A percentile compares a stretch with the other conserved stretches of the same genome.
Conservation (phyloP, 2,329 filamentous ascomycete genomes). For the Fusarium tuaranense region DNA sequence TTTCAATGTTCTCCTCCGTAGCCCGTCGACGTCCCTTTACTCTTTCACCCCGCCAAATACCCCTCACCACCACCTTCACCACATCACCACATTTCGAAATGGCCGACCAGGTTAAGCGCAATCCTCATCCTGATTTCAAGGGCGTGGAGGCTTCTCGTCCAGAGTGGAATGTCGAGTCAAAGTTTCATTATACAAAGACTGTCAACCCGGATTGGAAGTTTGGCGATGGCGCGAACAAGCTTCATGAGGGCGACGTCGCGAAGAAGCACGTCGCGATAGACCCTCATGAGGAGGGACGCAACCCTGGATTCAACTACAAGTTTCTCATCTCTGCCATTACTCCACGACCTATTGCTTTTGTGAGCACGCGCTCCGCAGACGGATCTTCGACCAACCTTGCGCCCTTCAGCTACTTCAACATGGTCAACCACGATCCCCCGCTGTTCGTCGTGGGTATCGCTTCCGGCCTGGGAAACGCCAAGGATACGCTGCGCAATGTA, state of each 20-base stretch:
- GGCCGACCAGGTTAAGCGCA: conserved; percentile 62
- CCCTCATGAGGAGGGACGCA: conserved; percentile 78
- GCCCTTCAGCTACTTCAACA: conserved; percentile 87
- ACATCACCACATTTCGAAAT: conserved; percentile 38
- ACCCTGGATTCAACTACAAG: conserved; percentile 85
- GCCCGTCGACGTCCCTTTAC: conserved; percentile 1
- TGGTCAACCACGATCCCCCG: conserved; percentile 88
- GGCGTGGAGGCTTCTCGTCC: conserved; percentile 74
- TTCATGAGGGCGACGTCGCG: conserved; percentile 21
- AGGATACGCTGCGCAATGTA: conserved; percentile 85
- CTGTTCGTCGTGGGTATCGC: conserved; percentile 75
- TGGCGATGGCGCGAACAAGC: conserved; percentile 73
- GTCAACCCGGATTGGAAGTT: conserved; percentile 73
- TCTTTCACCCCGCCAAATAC: conserved; percentile 13
- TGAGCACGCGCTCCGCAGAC: conserved; percentile 68
- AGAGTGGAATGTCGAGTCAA: conserved; percentile 62
- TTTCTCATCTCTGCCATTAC: conserved; percentile 86
- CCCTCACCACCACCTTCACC: conserved; percentile 1
- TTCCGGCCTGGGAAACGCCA: conserved; percentile 64
- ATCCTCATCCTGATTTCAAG: conserved; percentile 77
- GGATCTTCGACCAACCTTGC: conserved; percentile 79
- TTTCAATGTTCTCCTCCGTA: background rate
- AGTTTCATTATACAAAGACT: conserved; percentile 72
- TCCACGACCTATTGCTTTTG: conserved; percentile 81
- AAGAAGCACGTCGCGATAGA: conserved; percentile 81